These are phyloP conservation scores for Pleurotus salmoneostramineus DNA, from an alignment of 768 basidiomycete genomes.

Conservation along the genomic window DNA sequence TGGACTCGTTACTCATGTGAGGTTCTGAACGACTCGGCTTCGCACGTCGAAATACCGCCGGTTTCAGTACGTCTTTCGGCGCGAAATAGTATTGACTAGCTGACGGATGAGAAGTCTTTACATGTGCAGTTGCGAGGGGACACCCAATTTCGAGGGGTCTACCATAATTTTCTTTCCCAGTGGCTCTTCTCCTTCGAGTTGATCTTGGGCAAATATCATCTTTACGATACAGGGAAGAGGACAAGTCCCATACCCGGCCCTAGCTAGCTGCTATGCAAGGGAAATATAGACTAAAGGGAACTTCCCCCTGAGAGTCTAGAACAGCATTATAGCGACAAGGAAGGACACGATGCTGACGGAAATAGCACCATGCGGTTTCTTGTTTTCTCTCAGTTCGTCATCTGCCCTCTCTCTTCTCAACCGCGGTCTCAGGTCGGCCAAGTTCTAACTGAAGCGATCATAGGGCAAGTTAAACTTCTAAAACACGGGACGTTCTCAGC, in stretches of 20 bases:
- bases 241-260: background rate
- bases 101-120: background rate
- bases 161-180: background rate
- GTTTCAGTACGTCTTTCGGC: background rate
- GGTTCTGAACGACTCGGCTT: background rate
- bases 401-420: background rate
- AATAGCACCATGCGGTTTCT: background rate
- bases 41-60: background rate
- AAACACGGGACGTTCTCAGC: no score
- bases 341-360: background rate
- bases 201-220: background rate
- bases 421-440: background rate
- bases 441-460: background rate
- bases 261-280: background rate
- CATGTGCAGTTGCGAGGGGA: background rate
- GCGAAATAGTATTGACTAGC: no score
- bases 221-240: background rate
- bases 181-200: background rate
- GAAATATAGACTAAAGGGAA: background rate
- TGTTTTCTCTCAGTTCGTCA: background rate
- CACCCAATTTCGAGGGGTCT: background rate
- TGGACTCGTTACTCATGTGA: no score
- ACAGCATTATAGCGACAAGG: background rate
- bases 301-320: background rate
- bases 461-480: background rate